Evolutionary conservation across 495 filamentous ascomycete genomes (phyloP), one percentile per base, ranked within the genome.

Genomic region (Lepraria neglecta): DNA sequence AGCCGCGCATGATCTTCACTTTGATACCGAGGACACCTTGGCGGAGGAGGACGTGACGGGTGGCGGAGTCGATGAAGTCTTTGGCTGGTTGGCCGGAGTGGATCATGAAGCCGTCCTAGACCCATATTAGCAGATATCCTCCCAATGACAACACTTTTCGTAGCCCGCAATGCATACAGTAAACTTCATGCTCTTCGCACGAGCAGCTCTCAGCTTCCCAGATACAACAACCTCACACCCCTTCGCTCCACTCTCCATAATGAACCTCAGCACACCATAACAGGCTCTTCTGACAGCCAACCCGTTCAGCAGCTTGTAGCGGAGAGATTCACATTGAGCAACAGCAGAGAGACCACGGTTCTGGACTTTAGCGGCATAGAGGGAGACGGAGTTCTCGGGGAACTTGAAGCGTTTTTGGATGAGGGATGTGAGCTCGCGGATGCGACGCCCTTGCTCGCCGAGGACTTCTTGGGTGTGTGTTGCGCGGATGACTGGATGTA

Each of bases 331-430:
- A 88, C 94, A 98, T 84, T 98, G 94, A 75, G 94, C 94, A 77
- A 98, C 94, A 73, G 94, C 94, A 71, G 91, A 97, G 64, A 98
- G 90, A 88, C 94, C 94, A 71, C 94, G 92, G 84, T 96, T 97
- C 84, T 97, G 95, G 74, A 98, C 94, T 86, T 98, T 98, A 76
- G 94, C 95, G 77, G 94, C 94, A 77, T 97, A 98, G 73, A 98
- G 90, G 62, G 94, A 97, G 76, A 98, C 94, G 71, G 89, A 94
- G 88, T 97, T 97, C 83, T 97, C 94, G 75, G 94, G 92, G 85
- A 98, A 98, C 84, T 97, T 97, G 89, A 97, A 98, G 69, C 94
- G 91, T 87, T 98, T 97, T 83, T 97, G 95, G 84, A 98, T 97
- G 74, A 98, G 88, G 66, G 90, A 96, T 73, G 94, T 98, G 80